Base-by-base conservation (phyloP, 75 land plant species). In the Selaginella moellendorffii region DNA sequence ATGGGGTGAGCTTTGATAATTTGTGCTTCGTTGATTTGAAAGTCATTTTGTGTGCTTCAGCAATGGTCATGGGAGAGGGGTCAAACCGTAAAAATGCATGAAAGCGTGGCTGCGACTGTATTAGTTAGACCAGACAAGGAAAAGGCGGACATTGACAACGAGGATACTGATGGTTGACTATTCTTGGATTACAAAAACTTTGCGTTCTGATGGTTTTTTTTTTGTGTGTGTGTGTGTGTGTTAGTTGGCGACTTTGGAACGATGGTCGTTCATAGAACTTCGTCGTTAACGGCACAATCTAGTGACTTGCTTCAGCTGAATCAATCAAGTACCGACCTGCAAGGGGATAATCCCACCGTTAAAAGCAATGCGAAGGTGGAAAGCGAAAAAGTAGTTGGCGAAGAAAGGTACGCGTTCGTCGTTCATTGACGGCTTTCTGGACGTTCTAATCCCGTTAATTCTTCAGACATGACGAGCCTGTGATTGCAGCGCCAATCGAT, bases 51-150 rank as follows among this genome's bases (percentile, higher is more conserved):
- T n/a, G 2, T 71, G 30, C 53, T 0, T 46, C 78, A 75, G 68
- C 79, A 70, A 62, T 70, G 80, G 63, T 76, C 80, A 2, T 78
- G 80, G 80, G 81, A 53, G 54, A 80, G 70, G 54, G 88, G 73
- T 23, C 74, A 64, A 54, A 78, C 78, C 19, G 42, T 71, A 46
- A 66, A 72, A 60, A 68, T 74, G 52, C 72, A 71, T 70, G 83
- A 77, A 30, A 65, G 53, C 24, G 65, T 78, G 64, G 78, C 64
- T 66, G 81, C 72, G 23, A 83, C 95, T 20, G 72, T 85, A 63
- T 86, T 77, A 27, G 76, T 85, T 60, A 81, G 63, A 63, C 80
- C 79, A 65, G 70, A 69, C 0, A 72, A 63, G 30, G 46, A 19
- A 72, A 71, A 21, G 68, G 68, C 2, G 63, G 23, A 27, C 28